A percentile compares a stretch with the other conserved stretches of the same genome.
Conservation (phyloP, 2,329 filamentous ascomycete species). For the Diaporthe sp. region DNA sequence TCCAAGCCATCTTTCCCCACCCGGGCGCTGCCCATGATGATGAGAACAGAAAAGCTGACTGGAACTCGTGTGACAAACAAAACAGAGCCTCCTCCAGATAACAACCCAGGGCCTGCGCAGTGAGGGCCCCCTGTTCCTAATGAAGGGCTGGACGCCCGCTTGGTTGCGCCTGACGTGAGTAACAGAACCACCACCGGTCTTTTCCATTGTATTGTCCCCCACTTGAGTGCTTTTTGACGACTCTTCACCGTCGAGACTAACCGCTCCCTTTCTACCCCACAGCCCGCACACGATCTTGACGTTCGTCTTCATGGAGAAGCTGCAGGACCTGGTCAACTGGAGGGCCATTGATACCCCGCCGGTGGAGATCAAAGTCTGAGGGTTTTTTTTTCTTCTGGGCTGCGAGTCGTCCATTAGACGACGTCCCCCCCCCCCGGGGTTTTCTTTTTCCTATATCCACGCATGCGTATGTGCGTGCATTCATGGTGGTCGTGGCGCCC, state of each 20-base stretch:
- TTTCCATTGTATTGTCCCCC: not conserved
- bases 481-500: not conserved
- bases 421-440: no score
- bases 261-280: not conserved
- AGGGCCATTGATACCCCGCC: not conserved
- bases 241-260: not conserved
- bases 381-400: not conserved
- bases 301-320: conserved; percentile 58
- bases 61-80: conserved; percentile 21
- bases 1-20: no score
- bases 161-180: conserved; percentile 56
- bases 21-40: not conserved
- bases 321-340: conserved; percentile 45
- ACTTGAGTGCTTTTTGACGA: no score
- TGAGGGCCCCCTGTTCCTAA: conserved; percentile 54
- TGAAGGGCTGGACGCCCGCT: conserved; percentile 58
- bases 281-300: conserved; percentile 58
- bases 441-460: not conserved
- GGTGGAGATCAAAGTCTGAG: conserved; percentile 32
- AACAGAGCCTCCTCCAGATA: conserved; percentile 46
- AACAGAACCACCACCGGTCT: not conserved
- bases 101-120: conserved; percentile 47
- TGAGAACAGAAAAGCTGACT: not conserved
- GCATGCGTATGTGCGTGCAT: not conserved
- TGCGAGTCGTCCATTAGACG: not conserved